phyloP scores from a whole-genome alignment of 768 basidiomycete species.

The Butyriboletus loyo region DNA sequence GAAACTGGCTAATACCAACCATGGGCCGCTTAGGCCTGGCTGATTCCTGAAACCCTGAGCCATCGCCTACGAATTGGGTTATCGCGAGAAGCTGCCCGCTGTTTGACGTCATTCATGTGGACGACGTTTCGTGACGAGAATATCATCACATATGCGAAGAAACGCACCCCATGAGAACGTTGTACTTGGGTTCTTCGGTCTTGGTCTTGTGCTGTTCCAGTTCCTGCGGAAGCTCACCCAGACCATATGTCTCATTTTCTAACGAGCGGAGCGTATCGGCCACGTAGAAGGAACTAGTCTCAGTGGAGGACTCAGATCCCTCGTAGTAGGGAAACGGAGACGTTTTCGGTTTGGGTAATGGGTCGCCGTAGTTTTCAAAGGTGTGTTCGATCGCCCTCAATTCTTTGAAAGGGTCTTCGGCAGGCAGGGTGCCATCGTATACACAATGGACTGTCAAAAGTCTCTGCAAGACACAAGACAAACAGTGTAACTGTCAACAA shows the following conservation, averaged over 20 bases:
- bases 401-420: not conserved
- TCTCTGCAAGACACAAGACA: not conserved
- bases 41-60: not conserved
- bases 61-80: not conserved
- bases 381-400: not conserved
- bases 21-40: not conserved
- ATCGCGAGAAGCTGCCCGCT: slow-evolving; percentile 1
- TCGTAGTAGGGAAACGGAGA: not conserved
- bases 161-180: not conserved
- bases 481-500: not conserved
- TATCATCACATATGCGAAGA: not conserved
- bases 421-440: not conserved
- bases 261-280: not conserved
- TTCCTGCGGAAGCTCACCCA: not conserved
- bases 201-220: not conserved
- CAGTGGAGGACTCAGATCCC: not conserved
- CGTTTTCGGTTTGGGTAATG: not conserved
- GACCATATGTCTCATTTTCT: not conserved
- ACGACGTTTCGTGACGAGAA: not conserved
- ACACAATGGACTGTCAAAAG: not conserved
- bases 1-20: not conserved
- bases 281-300: not conserved
- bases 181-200: not conserved
- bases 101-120: not conserved
- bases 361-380: not conserved